Evolutionary conservation across 2,329 filamentous ascomycete species (phyloP).

Genomic region (Ophiostoma fasciatum): DNA sequence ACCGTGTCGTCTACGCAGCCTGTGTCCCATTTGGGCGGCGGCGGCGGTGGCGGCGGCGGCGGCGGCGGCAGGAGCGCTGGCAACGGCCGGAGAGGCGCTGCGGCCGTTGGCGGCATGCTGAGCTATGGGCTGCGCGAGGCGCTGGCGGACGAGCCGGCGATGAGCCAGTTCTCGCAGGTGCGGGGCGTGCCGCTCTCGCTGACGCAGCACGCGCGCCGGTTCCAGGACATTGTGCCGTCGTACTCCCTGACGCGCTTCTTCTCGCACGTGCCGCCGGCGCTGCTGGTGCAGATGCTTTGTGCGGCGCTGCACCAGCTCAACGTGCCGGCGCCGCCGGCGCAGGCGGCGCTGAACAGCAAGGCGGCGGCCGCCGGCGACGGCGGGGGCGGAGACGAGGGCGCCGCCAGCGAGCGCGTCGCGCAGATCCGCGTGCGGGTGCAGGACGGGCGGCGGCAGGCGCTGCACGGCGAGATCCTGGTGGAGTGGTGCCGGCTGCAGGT

Average conservation of each 20-base stretch:
- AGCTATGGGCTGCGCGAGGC: slow-evolving; percentile 30
- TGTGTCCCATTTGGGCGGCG: slow-evolving; percentile 15
- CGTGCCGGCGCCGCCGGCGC: slow-evolving; percentile 48
- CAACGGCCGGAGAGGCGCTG: too few relatives aligned
- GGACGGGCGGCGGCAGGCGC: slow-evolving; percentile 55
- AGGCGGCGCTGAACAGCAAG: slow-evolving; percentile 14
- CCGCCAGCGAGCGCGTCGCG: slow-evolving; percentile 36
- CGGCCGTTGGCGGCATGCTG: slow-evolving; percentile 12
- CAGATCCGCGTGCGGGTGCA: slow-evolving; percentile 60
- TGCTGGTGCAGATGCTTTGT: slow-evolving; percentile 65
- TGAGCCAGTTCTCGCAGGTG: slow-evolving; percentile 69
- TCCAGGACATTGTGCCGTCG: slow-evolving; percentile 79
- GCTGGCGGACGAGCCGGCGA: slow-evolving; percentile 73
- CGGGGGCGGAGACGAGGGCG: too few relatives aligned
- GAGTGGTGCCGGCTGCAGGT: slow-evolving; percentile 41
- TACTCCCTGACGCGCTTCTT: slow-evolving; percentile 87
- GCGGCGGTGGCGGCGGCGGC: slow-evolving; percentile 15
- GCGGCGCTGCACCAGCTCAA: slow-evolving; percentile 76
- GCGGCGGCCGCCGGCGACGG: slow-evolving; percentile 22
- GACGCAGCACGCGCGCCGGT: slow-evolving; percentile 77
- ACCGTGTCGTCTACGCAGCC: slow-evolving; percentile 37
- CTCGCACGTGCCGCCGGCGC: slow-evolving; percentile 58
- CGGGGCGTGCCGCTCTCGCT: slow-evolving; percentile 68
- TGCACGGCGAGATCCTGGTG: slow-evolving; percentile 63
- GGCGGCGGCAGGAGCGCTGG: too few relatives aligned